phyloP scores from a whole-genome alignment of 305 asterid genomes.

The Vinca major region DNA sequence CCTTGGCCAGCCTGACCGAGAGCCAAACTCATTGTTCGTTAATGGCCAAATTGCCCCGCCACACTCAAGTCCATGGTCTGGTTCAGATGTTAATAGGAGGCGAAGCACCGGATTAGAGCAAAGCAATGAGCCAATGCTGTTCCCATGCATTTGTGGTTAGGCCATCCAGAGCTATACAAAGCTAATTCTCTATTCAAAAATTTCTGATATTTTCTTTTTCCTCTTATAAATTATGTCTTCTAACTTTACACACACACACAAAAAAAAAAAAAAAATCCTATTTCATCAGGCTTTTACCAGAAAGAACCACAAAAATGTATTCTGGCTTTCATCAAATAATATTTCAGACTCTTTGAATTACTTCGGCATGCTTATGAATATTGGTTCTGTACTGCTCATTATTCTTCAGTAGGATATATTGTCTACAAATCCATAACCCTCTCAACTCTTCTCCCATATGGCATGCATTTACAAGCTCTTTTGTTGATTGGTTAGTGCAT shows the following conservation, averaged over 20 bases:
- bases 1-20: constrained; percentile 15
- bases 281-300: neutral
- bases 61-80: constrained; percentile 21
- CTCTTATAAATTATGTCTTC: neutral
- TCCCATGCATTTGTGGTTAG: constrained; percentile 37
- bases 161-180: neutral
- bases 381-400: neutral
- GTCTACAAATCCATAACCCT: neutral
- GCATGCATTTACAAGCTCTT: no score
- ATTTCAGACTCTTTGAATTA: neutral
- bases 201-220: neutral
- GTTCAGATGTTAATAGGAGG: constrained; percentile 22
- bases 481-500: no score
- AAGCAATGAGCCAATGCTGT: constrained; percentile 22
- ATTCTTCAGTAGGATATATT: neutral
- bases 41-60: constrained; percentile 39
- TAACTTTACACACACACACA: neutral
- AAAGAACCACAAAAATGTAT: neutral
- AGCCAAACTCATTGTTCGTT: constrained; percentile 26
- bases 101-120: constrained; percentile 12
- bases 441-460: no score
- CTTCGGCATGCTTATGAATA: neutral
- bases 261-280: neutral
- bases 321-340: neutral
- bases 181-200: neutral